These are phyloP conservation scores for Cercospora beticola DNA, from an alignment of 2,329 filamentous ascomycete species.

Conservation along the genomic window DNA sequence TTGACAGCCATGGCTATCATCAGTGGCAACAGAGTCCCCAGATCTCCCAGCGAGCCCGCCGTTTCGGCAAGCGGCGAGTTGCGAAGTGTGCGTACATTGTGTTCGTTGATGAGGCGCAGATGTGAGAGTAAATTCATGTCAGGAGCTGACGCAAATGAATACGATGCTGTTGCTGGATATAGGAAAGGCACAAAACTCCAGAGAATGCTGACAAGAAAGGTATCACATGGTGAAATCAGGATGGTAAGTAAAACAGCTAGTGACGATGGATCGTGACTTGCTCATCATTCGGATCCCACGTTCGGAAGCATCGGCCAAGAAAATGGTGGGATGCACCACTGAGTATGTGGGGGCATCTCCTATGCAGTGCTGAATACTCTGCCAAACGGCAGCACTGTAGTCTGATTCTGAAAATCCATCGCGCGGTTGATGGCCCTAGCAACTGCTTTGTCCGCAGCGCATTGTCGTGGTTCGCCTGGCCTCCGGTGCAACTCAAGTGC, in stretches of 20 bases:
- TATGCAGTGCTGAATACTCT: background rate
- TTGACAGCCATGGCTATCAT: constrained; percentile 82
- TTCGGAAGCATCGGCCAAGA: constrained; percentile 2
- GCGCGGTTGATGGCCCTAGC: background rate
- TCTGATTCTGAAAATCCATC: background rate
- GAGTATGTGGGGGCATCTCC: background rate
- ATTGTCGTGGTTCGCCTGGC: background rate
- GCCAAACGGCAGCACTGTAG: background rate
- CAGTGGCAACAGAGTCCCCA: constrained; percentile 85
- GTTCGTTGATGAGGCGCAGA: constrained; percentile 31
- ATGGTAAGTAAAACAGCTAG: constrained; percentile 4
- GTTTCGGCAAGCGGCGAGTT: constrained; percentile 68
- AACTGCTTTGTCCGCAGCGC: background rate
- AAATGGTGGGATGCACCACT: constrained; percentile 5
- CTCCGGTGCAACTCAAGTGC: background rate
- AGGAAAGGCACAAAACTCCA: background rate
- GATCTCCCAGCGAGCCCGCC: constrained; percentile 82
- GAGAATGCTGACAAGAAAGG: constrained; percentile 8
- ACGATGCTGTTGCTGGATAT: background rate
- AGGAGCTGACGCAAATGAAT: background rate
- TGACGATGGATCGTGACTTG: constrained; percentile 12
- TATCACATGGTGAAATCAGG: constrained; percentile 12
- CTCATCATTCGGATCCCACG: background rate
- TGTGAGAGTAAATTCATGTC: constrained; percentile 23
- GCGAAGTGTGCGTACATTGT: constrained; percentile 59